Evolutionary conservation across 495 filamentous ascomycete species (phyloP).

Genomic region (Aspergillus egyptiacus): DNA sequence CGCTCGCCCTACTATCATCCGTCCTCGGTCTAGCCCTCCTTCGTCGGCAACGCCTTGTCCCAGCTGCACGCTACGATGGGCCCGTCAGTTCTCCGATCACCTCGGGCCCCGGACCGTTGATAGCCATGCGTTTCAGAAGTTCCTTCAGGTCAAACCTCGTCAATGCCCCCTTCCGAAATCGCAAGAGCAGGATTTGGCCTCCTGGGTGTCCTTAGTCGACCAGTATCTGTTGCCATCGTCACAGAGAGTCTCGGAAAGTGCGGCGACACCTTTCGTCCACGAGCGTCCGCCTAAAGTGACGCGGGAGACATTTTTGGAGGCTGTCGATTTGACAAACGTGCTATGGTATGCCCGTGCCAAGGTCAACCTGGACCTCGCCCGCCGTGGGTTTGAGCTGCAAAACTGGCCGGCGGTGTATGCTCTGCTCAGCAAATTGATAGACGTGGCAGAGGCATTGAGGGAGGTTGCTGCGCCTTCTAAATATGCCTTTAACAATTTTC

Average conservation of each 20-base stretch:
- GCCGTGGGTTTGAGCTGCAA: constrained; percentile 39
- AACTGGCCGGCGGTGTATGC: constrained; percentile 41
- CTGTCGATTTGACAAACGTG: constrained; percentile 21
- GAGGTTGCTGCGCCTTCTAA: constrained; percentile 11
- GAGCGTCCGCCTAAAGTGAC: constrained; percentile 13
- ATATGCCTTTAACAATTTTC: constrained; percentile 21
- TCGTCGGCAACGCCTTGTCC: constrained; percentile 5
- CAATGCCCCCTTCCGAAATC: constrained; percentile 12
- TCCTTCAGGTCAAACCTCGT: constrained; percentile 2
- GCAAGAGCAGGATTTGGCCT: constrained; percentile 15
- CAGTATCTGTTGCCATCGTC: constrained; percentile 36
- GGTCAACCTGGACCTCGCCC: constrained; percentile 30
- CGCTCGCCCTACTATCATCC: constrained; percentile 10
- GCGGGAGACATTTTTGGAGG: constrained; percentile 16
- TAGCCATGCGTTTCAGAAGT: constrained; percentile 1
- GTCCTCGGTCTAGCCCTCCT: not conserved
- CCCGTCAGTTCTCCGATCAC: constrained; percentile 18
- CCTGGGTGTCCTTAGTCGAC: constrained; percentile 43
- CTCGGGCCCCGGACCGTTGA: constrained; percentile 9
- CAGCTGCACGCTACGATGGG: constrained; percentile 20
- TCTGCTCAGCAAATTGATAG: constrained; percentile 36
- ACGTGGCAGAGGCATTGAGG: constrained; percentile 23
- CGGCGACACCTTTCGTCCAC: not conserved
- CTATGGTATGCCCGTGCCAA: constrained; percentile 24
- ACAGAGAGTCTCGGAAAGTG: constrained; percentile 17